A percentile compares a stretch with the other conserved stretches of the same genome.
Conservation (phyloP, 495 filamentous ascomycete species). For the Podospora fimiseda region DNA sequence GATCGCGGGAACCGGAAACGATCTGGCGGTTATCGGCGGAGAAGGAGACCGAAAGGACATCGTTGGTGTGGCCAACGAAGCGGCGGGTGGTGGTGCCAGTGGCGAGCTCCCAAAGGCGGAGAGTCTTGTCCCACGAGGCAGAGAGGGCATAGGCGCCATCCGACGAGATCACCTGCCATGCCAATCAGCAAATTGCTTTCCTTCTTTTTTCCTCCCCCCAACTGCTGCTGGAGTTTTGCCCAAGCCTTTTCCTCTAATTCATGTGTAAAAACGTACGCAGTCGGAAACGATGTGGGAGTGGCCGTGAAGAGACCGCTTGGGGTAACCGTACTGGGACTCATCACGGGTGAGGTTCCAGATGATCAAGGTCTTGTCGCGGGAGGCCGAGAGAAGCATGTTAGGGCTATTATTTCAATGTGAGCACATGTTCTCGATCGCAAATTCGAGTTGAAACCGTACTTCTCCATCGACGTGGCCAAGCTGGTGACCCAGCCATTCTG, state of each 20-base stretch:
- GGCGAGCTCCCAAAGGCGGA: conserved; percentile 98
- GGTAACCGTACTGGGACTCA: conserved; percentile 94
- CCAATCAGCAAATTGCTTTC: conserved; percentile 26
- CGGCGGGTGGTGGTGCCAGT: conserved; percentile 93
- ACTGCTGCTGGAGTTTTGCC: not conserved
- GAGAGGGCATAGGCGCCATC: conserved; percentile 99
- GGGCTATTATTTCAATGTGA: conserved; percentile 55
- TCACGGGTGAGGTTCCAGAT: conserved; percentile 99
- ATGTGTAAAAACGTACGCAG: conserved; percentile 66
- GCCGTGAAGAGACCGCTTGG: conserved; percentile 95
- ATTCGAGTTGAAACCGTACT: conserved; percentile 52
- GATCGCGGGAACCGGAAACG: conserved; percentile 95
- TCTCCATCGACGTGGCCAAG: conserved; percentile 97
- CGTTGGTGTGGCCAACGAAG: conserved; percentile 98
- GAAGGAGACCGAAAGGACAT: conserved; percentile 99
- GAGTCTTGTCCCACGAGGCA: conserved; percentile 99
- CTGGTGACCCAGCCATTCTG: conserved; percentile 70
- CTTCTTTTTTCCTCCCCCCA: conserved; percentile 10
- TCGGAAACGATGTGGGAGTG: conserved; percentile 99
- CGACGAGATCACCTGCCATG: conserved; percentile 89
- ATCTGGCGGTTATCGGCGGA: conserved; percentile 99
- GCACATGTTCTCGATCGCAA: conserved; percentile 15
- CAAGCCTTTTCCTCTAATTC: not conserved
- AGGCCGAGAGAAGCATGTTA: conserved; percentile 98
- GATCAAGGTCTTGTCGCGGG: conserved; percentile 97